Percentiles rank a stretch among this genome's conserved stretches.
phyloP scores from a whole-genome alignment of 2,329 filamentous ascomycete species.

The Septoria linicola region DNA sequence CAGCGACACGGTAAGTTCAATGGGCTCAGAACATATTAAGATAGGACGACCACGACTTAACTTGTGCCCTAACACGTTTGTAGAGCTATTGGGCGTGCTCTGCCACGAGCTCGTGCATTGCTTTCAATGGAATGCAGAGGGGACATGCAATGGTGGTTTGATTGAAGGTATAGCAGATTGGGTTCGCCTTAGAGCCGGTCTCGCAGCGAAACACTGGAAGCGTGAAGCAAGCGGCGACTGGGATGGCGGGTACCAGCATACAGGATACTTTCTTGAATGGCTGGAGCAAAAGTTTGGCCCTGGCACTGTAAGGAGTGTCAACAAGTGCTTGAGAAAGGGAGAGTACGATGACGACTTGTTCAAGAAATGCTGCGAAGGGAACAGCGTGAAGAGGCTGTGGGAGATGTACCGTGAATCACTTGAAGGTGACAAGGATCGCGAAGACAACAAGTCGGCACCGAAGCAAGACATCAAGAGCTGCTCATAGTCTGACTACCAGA shows the following conservation, averaged over 20 bases:
- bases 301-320: slow-evolving; percentile 57
- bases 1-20: too few species aligned
- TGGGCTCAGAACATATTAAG: too few species aligned
- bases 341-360: slow-evolving; percentile 61
- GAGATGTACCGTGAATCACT: slow-evolving; percentile 63
- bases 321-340: slow-evolving; percentile 63
- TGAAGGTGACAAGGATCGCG: slow-evolving; percentile 35
- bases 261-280: slow-evolving; percentile 87
- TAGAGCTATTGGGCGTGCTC: slow-evolving; percentile 80
- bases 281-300: slow-evolving; percentile 63
- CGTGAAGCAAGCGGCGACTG: slow-evolving; percentile 60
- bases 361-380: slow-evolving; percentile 45
- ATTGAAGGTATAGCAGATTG: slow-evolving; percentile 93
- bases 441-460: slow-evolving; percentile 19
- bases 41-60: too few species aligned
- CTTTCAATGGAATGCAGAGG: slow-evolving; percentile 73
- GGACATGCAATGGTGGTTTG: slow-evolving; percentile 63
- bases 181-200: slow-evolving; percentile 72
- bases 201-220: slow-evolving; percentile 83
- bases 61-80: too few species aligned
- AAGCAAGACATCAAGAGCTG: slow-evolving; percentile 18
- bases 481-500: neutral
- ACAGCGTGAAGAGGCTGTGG: slow-evolving; percentile 69
- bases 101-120: slow-evolving; percentile 95
- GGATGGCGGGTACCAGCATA: slow-evolving; percentile 88